Percentiles rank a stretch among this genome's conserved stretches.
Conservation (phyloP, 805 yeast species). For the Yamadazyma ubonensis region DNA sequence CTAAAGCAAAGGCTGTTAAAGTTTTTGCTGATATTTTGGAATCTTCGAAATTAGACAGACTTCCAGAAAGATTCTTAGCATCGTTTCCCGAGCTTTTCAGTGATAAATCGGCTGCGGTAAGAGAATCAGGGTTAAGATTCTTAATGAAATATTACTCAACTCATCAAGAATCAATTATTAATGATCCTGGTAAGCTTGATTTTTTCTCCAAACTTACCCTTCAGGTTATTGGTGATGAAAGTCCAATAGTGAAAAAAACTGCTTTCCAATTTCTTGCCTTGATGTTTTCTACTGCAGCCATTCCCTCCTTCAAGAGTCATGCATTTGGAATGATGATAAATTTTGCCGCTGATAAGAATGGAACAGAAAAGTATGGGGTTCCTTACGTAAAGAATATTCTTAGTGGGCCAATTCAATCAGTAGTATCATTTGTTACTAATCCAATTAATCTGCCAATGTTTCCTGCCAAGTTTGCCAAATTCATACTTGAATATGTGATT, state of each 20-base stretch:
- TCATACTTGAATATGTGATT: neutral
- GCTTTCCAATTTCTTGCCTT: slow-evolving; percentile 52
- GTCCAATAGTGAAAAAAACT: slow-evolving; percentile 63
- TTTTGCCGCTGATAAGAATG: slow-evolving; percentile 72
- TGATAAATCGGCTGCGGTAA: slow-evolving; percentile 68
- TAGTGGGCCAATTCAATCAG: neutral
- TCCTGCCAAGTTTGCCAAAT: neutral
- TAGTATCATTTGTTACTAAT: neutral
- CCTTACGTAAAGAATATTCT: neutral
- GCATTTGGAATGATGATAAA: slow-evolving; percentile 53
- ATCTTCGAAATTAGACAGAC: slow-evolving; percentile 48
- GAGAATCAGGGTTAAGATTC: slow-evolving; percentile 74
- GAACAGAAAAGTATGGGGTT: slow-evolving; percentile 14
- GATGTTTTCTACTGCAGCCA: slow-evolving; percentile 40
- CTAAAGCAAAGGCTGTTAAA: slow-evolving; percentile 58
- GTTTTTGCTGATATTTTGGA: no score
- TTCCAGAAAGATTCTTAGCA: slow-evolving; percentile 48
- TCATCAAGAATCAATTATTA: slow-evolving; percentile 32
- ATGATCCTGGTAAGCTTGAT: slow-evolving; percentile 34
- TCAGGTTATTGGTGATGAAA: slow-evolving; percentile 54
- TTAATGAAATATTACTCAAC: slow-evolving; percentile 47
- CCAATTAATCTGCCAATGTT: neutral
- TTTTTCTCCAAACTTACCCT: slow-evolving; percentile 49
- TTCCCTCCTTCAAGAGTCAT: slow-evolving; percentile 31
- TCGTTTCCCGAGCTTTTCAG: slow-evolving; percentile 51